phyloP scores from a whole-genome alignment of 2,329 filamentous ascomycete species.

The Chrysosporium keratinophilum region DNA sequence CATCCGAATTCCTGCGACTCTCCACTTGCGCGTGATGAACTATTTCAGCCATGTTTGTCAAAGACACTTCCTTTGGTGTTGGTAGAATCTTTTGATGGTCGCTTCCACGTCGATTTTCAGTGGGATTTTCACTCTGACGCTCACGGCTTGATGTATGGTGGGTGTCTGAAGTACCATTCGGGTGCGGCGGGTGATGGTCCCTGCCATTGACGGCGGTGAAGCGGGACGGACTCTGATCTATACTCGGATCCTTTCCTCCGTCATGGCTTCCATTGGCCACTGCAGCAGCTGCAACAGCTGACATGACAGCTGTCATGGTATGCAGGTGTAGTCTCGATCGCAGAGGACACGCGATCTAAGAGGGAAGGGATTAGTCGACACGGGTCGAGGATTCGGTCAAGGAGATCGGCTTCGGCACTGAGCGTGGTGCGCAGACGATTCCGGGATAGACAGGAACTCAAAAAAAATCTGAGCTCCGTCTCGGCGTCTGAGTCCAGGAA shows the following conservation, averaged over 20 bases:
- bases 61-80: slow-evolving; percentile 34
- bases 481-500: too few relatives aligned
- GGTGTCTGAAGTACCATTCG: slow-evolving; percentile 16
- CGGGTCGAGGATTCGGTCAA: neutral
- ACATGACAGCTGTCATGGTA: slow-evolving; percentile 22
- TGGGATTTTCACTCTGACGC: slow-evolving; percentile 16
- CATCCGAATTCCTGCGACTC: slow-evolving; percentile 34
- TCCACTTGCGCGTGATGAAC: slow-evolving; percentile 20
- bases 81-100: slow-evolving; percentile 19
- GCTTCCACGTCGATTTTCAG: slow-evolving; percentile 17
- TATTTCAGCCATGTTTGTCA: slow-evolving; percentile 40
- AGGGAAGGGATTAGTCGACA: neutral
- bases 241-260: slow-evolving; percentile 19
- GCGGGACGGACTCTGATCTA: slow-evolving; percentile 35
- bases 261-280: slow-evolving; percentile 25
- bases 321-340: neutral
- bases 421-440: too few relatives aligned
- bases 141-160: slow-evolving; percentile 3
- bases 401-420: too few relatives aligned
- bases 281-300: slow-evolving; percentile 28
- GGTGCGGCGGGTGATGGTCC: slow-evolving; percentile 19
- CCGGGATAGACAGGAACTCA: too few relatives aligned
- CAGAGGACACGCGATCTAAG: neutral
- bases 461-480: too few relatives aligned
- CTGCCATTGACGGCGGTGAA: slow-evolving; percentile 40